Percentiles rank a stretch among this genome's conserved stretches.
phyloP scores from a whole-genome alignment of 2,329 filamentous ascomycete genomes.

The Xylariaceae sp. region DNA sequence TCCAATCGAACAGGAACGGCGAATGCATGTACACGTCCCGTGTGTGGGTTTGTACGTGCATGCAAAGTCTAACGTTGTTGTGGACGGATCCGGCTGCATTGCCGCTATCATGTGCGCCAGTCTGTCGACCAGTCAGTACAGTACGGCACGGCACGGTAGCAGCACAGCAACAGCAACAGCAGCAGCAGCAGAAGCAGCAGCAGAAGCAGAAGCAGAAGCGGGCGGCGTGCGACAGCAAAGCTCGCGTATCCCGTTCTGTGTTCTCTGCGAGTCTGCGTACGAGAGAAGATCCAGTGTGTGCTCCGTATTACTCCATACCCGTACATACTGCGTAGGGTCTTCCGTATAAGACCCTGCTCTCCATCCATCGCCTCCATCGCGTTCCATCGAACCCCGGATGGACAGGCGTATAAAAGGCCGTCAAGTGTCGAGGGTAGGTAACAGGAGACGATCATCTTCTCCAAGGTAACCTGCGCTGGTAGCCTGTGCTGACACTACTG shows the following conservation, averaged over 20 bases:
- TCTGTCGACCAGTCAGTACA: background rate
- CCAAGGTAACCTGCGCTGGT: background rate
- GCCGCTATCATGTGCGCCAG: constrained; percentile 16
- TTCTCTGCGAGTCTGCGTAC: too few species aligned
- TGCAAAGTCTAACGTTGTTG: constrained; percentile 7
- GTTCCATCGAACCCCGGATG: too few species aligned
- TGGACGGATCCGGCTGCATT: constrained; percentile 15
- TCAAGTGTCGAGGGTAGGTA: background rate
- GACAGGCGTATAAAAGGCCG: background rate
- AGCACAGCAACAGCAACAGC: too few species aligned
- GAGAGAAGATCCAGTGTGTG: too few species aligned
- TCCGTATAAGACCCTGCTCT: too few species aligned
- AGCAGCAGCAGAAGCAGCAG: background rate
- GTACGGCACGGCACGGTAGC: too few species aligned
- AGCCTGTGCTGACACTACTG: background rate
- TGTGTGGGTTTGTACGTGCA: constrained; percentile 11
- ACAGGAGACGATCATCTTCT: background rate
- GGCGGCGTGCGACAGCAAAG: constrained; percentile 2
- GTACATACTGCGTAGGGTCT: too few species aligned
- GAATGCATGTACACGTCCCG: constrained; percentile 12
- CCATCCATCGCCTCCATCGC: too few species aligned
- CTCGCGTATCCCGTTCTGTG: background rate
- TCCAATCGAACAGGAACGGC: background rate
- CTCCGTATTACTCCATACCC: too few species aligned
- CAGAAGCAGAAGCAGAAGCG: background rate